Percentiles rank a stretch among this genome's conserved stretches.
These are phyloP conservation scores for Phytophthora multivora DNA, from an alignment of 352 stramenopile species.

Conservation along the genomic window DNA sequence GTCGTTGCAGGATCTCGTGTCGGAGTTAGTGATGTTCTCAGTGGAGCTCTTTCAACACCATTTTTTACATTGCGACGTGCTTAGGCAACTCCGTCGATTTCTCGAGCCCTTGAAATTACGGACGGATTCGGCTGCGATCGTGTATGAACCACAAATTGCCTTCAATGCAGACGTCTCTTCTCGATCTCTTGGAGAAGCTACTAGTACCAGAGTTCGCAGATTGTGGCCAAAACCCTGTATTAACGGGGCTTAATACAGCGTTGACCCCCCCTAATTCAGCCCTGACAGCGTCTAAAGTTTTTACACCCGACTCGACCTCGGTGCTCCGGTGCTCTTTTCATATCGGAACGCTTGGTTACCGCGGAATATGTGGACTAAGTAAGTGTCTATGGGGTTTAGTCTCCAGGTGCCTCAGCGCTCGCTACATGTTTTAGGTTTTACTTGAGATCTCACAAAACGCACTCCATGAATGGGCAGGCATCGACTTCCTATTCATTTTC, in stretches of 20 bases:
- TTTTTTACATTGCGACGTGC: no score
- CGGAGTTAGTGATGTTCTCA: conserved; percentile 32
- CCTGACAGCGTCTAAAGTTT: no score
- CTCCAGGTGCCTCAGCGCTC: no score
- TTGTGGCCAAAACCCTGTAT: no score
- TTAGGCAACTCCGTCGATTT: no score
- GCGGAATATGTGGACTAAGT: conserved; percentile 41
- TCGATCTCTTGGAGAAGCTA: neutral
- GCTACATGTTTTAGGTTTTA: no score
- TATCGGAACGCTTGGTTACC: conserved; percentile 37
- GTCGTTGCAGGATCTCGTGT: conserved; percentile 31
- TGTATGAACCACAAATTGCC: conserved; percentile 7
- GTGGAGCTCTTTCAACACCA: conserved; percentile 47
- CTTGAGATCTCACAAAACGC: no score
- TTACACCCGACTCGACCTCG: no score
- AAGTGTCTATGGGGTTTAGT: conserved; percentile 42
- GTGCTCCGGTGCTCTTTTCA: conserved; percentile 21
- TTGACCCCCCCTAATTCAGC: neutral
- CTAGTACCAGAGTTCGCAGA: neutral
- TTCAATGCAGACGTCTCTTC: neutral
- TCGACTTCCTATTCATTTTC: conserved; percentile 12
- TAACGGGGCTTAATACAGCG: neutral
- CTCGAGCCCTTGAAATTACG: no score
- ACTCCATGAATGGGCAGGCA: neutral
- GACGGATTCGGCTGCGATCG: no score